Evolutionary conservation across 192 early-diverging fungal genomes (phyloP), one percentile per base, ranked within the genome.

Genomic region (Podila horticola): DNA sequence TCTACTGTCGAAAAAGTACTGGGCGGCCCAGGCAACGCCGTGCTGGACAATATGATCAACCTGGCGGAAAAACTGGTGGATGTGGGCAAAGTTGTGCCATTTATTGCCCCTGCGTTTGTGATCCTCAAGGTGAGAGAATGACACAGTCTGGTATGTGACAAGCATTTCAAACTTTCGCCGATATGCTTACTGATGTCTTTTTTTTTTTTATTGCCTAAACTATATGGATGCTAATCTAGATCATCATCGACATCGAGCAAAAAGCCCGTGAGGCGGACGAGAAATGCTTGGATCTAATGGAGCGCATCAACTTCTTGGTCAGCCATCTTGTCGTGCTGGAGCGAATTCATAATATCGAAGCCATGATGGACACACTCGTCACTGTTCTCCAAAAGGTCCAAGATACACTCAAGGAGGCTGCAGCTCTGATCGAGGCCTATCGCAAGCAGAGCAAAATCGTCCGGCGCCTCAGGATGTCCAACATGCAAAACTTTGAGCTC

Each of bases 171-270:
- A 15, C 29, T 22, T 26, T 19, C 12, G 22, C 41, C 34, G 20
- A 41, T 7, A 38, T 10, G 36, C 36, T 38, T 64, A 17, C 19
- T 30, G 7, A 29, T 81, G 84, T 67, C 72, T 34, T 7, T 38
- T 10, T 62, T 36, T 36, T 62, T 41, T 22, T 19, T 34, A n/a
- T n/a, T 63, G 34, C 8, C 29, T 19, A 10, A 22, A 41, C 38
- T 10, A 22, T 19, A 4, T 28, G 4, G 22, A 30, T 20, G 2
- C 7, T 28, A 19, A 19, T 66, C 9, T 41, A 84, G 83, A 48
- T 79, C 61, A 89, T 89, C 65, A 85, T 89, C 38, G 84, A 87
- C 50, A 49, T 86, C 17, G 88, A 89, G 76, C 59, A 74, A 66
- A 73, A 74, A 31, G 88, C 85, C 0, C 67, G 86, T n/a, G 88